Evolutionary conservation across 129 eudicot genomes (phyloP), one percentile per base, ranked within the genome.

Genomic region (Logfia minima): DNA sequence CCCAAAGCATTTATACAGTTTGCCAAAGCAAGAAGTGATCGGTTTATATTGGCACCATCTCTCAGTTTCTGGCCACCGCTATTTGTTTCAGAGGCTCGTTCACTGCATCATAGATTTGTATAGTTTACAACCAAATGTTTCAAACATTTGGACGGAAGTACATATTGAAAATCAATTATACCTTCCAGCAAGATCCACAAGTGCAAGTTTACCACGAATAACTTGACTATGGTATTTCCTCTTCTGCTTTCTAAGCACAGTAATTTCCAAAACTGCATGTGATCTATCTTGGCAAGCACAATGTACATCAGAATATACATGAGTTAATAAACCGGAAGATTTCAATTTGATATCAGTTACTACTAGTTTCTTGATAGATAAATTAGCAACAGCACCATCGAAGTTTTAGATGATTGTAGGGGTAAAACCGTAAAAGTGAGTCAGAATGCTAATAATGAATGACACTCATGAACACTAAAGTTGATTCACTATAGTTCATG

Each of bases 111-210:
- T 48, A 43, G 51, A 83, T 73, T 70, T 62, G 43, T 65, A 43
- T 56, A 61, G 34, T 56, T 51, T 51, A 64, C 9, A 28, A 37
- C 51, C 71, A 7, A 45, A 21, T 77, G 41, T 39, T 68, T 61
- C 39, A 39, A 74, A 26, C 39, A 32, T 8, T 39, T 3, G 18
- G n/a, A 39, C 3, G 28, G 18, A 80, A 41, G 35, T 18, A 71
- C 72, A 61, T 32, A 18, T 14, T 35, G 48, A 70, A 56, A 62
- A 73, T 8, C 16, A 67, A 64, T 34, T 71, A 22, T 84, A 90
- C 98, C 98, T 90, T 81, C 98, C 98, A 55, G 98, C 98, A 78
- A 93, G 95, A 87, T 93, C 97, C 75, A 90, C 98, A 79, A 93
- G 89, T 72, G 98, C 95, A 80, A 93, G 96, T 84, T 93, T 93